phyloP scores from a whole-genome alignment of 2,329 filamentous ascomycete genomes.

The Talaromyces albobiverticillius region DNA sequence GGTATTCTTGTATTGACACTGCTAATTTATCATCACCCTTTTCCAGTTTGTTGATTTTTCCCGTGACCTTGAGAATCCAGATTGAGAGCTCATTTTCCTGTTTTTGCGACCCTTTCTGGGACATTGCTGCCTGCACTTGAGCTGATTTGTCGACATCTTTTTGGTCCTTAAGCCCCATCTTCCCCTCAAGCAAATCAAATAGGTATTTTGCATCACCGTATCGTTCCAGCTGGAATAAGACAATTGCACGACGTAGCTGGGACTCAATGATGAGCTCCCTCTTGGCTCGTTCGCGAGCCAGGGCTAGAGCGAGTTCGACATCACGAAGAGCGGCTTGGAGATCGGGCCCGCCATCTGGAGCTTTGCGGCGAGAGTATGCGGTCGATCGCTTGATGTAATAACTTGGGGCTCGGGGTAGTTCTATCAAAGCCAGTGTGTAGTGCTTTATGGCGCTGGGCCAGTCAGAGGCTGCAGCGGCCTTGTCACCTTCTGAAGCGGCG shows the following conservation, averaged over 20 bases:
- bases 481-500: slow-evolving; percentile 55
- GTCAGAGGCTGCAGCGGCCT: slow-evolving; percentile 61
- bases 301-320: slow-evolving; percentile 63
- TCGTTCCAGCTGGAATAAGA: slow-evolving; percentile 65
- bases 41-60: slow-evolving; percentile 49
- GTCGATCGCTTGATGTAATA: slow-evolving; percentile 83
- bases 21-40: slow-evolving; percentile 48
- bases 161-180: slow-evolving; percentile 49
- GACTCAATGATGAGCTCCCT: slow-evolving; percentile 75
- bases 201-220: slow-evolving; percentile 74
- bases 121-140: slow-evolving; percentile 25
- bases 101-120: slow-evolving; percentile 18
- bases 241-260: slow-evolving; percentile 75
- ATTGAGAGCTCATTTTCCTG: slow-evolving; percentile 46
- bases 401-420: slow-evolving; percentile 63
- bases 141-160: slow-evolving; percentile 33
- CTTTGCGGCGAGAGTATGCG: slow-evolving; percentile 65
- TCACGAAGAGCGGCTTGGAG: slow-evolving; percentile 60
- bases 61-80: slow-evolving; percentile 57
- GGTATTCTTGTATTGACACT: slow-evolving; percentile 53
- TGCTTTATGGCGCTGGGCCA: slow-evolving; percentile 66
- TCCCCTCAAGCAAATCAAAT: slow-evolving; percentile 55
- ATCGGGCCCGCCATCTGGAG: slow-evolving; percentile 45
- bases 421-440: slow-evolving; percentile 63
- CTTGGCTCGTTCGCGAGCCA: slow-evolving; percentile 65